These are phyloP conservation scores for Grosmannia huntii DNA, from an alignment of 2,329 filamentous ascomycete genomes.

Conservation along the genomic window DNA sequence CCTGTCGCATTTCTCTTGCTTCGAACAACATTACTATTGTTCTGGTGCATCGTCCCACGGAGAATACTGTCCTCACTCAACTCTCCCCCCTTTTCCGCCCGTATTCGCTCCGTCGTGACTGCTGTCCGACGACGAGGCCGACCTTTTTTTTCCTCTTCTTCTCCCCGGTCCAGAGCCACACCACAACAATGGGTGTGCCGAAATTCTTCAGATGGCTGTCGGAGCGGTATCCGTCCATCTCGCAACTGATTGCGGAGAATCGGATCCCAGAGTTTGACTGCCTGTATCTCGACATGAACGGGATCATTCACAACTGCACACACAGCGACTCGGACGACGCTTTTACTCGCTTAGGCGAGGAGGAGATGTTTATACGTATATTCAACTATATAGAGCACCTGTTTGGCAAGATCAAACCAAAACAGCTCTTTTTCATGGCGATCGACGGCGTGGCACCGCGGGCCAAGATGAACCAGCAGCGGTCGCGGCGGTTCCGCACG, in stretches of 20 bases:
- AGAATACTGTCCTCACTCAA: background rate
- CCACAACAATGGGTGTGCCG: constrained; percentile 37
- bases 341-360: constrained; percentile 85
- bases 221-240: constrained; percentile 96
- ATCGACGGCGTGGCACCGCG: constrained; percentile 95
- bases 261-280: constrained; percentile 98
- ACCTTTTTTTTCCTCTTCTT: background rate
- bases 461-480: constrained; percentile 99
- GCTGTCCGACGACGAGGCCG: background rate
- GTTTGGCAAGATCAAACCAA: constrained; percentile 97
- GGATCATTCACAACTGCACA: constrained; percentile 98
- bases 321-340: constrained; percentile 92
- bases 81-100: background rate
- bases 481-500: constrained; percentile 85
- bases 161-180: background rate
- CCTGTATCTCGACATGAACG: constrained; percentile 97
- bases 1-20: background rate
- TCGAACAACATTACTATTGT: background rate
- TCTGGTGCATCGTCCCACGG: background rate
- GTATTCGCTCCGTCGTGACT: background rate
- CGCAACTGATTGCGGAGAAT: constrained; percentile 95
- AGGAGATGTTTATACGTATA: constrained; percentile 99
- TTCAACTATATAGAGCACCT: constrained; percentile 99
- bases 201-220: constrained; percentile 99
- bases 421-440: constrained; percentile 98